Base-by-base conservation (phyloP, 441 rosid species). In the Breynia disticha region DNA sequence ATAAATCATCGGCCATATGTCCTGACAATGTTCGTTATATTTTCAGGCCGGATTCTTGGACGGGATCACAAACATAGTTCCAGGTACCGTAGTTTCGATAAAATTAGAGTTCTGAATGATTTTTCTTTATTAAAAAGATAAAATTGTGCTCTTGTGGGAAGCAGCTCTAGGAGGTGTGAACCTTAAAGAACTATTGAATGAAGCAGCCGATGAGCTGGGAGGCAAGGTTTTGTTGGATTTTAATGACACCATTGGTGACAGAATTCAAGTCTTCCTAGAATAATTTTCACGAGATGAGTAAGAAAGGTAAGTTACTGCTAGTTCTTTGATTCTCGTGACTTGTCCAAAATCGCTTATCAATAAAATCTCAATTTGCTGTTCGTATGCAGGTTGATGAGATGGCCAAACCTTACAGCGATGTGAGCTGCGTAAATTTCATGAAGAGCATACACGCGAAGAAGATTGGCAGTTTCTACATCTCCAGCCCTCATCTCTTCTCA, bases 251-350 rank as follows among this genome's bases (percentile, higher is more conserved):
- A 66, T 74, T 13, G 97, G 95, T 43, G 98, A 86, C 72, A 77
- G 88, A 76, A 88, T 93, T 75, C 98, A 86, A 76, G 88, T 86
- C 28, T 88, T 86, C 63, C 80, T 91, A 10, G 98, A 81, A 62
- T 91, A 66, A 38, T n/a, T 17, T 46, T 56, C 44, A 41, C 13
- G 13, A 41, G 44, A 9, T 28, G 35, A 41, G 13, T 15, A 9
- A 15, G 13, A 1, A 41, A 15, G 44, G 13, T 15, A 11, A 3
- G 9, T 41, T 41, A 2, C 44, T 41, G 44, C 44, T 9, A 28
- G 35, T 28, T 28, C 35, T 9, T 28, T n/a, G n/a, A n/a, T n/a
- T n/a, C n/a, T n/a, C n/a, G n/a, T n/a, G n/a, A n/a, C n/a, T n/a
- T n/a, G n/a, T n/a, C n/a, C n/a, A n/a, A n/a, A n/a, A n/a, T n/a